phyloP scores from a whole-genome alignment of 176 grass and related monocot species.

The Bromus sterilis region DNA sequence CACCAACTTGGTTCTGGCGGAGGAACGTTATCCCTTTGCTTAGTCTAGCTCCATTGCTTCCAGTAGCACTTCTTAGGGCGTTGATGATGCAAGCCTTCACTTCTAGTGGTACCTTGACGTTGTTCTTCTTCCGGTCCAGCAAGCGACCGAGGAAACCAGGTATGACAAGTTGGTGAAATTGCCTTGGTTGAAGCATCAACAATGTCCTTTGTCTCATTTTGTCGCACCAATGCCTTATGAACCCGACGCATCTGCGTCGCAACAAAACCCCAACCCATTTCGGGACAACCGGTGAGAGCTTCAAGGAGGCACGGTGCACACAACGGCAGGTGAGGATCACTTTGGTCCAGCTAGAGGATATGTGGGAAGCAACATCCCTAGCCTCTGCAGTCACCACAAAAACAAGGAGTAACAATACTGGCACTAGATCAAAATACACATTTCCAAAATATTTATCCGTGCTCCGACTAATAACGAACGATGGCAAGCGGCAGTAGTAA shows the following conservation, averaged over 20 bases:
- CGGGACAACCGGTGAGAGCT: too few species aligned
- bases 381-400: not conserved
- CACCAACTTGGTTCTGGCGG: not conserved
- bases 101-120: not conserved
- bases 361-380: not conserved
- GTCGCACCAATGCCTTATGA: not conserved
- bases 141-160: not conserved
- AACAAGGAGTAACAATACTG: not conserved
- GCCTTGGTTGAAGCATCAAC: not conserved
- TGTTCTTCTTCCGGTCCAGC: not conserved
- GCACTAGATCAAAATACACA: not conserved
- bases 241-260: not conserved
- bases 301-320: not conserved
- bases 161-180: too few species aligned
- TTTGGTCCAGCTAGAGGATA: slow-evolving; percentile 3
- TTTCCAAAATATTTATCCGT: too few species aligned
- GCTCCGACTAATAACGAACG: too few species aligned
- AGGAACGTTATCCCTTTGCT: not conserved
- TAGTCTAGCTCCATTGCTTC: not conserved
- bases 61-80: not conserved
- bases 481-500: too few species aligned
- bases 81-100: not conserved
- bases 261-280: not conserved
- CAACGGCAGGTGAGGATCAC: not conserved
- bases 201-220: not conserved